Evolutionary conservation across 805 yeast species (phyloP), one percentile per base, ranked within the genome.

Genomic region (Cyberlindnera petersonii): DNA sequence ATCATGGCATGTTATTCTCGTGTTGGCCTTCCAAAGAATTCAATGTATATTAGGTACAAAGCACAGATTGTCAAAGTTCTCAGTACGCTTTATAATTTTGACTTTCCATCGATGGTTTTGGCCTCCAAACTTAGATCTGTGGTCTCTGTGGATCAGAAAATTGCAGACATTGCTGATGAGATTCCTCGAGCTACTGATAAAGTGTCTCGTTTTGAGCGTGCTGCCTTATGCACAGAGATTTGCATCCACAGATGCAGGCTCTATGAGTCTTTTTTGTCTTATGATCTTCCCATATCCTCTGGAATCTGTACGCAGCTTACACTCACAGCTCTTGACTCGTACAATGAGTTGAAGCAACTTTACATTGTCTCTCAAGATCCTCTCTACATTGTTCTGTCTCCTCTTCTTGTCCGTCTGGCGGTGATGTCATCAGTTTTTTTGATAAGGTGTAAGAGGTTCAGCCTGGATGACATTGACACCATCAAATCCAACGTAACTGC

Each of bases 261-360:
- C 2, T 46, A 38, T 60, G 21, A 60, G 73, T 33, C 46, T 16
- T 45, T 45, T 29, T 21, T 42, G 9, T 14, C 19, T 2, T 13
- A 33, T 9, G 40, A 39, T 14, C 24, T 36, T 9, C 43, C 49
- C 4, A 35, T 41, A 9, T 40, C 49, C 2, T 16, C 42, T 1
- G 30, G 22, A 9, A 14, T 45, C 2, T 42, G 45, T 18, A 27
- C 29, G 6, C 26, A 30, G 10, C 31, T 37, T 17, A 27, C 29
- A 9, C 23, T 33, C 8, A 13, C 27, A 5, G 26, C 41, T 13
- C 35, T 45, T 17, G 35, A 30, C 10, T 14, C 39, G 1, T 45
- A 45, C 23, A 42, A 39, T 6, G 24, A 31, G 14, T 32, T 45
- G 9, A 45, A 42, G 20, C 24, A 39, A 15, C 18, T 17, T 6